Evolutionary conservation across 2,329 filamentous ascomycete genomes (phyloP).

Genomic region (Xylariaceae sp.): DNA sequence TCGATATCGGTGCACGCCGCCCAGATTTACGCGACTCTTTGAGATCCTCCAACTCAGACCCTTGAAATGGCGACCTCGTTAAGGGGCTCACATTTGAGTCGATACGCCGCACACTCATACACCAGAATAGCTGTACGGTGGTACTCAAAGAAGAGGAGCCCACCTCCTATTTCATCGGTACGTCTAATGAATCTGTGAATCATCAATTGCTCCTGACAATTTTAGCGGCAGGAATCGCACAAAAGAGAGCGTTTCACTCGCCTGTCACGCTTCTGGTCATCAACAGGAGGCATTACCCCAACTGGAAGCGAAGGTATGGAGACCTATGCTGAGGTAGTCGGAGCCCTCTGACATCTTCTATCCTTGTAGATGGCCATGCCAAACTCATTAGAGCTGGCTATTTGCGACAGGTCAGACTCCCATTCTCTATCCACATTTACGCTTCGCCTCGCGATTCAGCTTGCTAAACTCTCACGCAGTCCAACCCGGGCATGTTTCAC

Average conservation of each 20-base stretch:
- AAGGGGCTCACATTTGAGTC: neutral
- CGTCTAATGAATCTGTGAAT: neutral
- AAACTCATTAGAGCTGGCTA: conserved; percentile 71
- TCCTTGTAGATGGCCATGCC: conserved; percentile 56
- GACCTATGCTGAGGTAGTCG: neutral
- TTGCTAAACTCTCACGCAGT: conserved; percentile 35
- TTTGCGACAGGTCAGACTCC: conserved; percentile 60
- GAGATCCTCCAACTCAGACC: too few relatives aligned
- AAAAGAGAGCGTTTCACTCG: conserved; percentile 31
- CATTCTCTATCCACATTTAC: too few relatives aligned
- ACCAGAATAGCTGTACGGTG: neutral
- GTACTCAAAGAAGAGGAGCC: neutral
- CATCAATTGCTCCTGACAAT: conserved; percentile 4
- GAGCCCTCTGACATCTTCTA: neutral
- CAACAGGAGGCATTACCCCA: conserved; percentile 66
- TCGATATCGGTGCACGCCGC: too few relatives aligned
- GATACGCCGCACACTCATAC: neutral
- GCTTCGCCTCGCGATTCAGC: neutral
- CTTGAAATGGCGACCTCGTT: too few relatives aligned
- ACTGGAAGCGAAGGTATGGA: conserved; percentile 52
- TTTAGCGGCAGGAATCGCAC: conserved; percentile 10
- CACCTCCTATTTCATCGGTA: conserved; percentile 13
- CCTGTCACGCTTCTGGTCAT: conserved; percentile 76
- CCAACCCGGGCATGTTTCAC: conserved; percentile 89
- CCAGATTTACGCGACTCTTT: too few relatives aligned